Conservation (phyloP, 495 filamentous ascomycete genomes). For the Penicillium angulare region DNA sequence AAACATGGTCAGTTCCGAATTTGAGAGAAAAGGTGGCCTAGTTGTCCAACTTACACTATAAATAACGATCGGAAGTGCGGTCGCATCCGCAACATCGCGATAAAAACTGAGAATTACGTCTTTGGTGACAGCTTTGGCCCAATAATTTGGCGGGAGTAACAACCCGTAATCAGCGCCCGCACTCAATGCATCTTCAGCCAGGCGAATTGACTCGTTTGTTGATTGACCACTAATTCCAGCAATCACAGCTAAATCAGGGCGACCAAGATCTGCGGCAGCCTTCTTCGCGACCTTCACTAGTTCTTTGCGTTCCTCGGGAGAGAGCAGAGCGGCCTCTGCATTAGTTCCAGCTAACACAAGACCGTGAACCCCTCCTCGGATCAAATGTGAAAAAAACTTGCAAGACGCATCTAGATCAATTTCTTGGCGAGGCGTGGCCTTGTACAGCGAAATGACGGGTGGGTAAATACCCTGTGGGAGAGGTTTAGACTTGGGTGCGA, state of each 20-base stretch:
- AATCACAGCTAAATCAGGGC: conserved; percentile 51
- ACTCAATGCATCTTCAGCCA: conserved; percentile 54
- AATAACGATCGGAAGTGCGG: conserved; percentile 55
- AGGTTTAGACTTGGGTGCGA: conserved; percentile 17
- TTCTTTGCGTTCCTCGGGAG: conserved; percentile 49
- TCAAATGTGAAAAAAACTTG: conserved; percentile 31
- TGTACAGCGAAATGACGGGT: conserved; percentile 41
- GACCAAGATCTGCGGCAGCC: conserved; percentile 57
- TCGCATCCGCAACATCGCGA: conserved; percentile 48
- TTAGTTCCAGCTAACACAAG: conserved; percentile 59
- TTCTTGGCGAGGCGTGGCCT: conserved; percentile 31
- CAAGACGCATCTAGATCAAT: conserved; percentile 39
- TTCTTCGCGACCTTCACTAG: conserved; percentile 48
- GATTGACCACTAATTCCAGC: conserved; percentile 60
- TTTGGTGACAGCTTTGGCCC: conserved; percentile 53
- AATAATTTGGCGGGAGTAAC: conserved; percentile 58
- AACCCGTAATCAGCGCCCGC: conserved; percentile 57
- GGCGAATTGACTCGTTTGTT: conserved; percentile 60
- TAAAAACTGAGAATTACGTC: conserved; percentile 58
- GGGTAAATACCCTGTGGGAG: conserved; percentile 40
- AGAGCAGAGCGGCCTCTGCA: conserved; percentile 58
- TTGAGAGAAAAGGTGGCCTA: not conserved
- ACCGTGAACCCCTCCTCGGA: conserved; percentile 42
- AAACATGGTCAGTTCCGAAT: not conserved
- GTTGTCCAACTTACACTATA: conserved; percentile 42